A percentile compares a stretch with the other conserved stretches of the same genome.
Evolutionary conservation across 352 stramenopile genomes (phyloP).

Genomic region (Phytophthora citricola): DNA sequence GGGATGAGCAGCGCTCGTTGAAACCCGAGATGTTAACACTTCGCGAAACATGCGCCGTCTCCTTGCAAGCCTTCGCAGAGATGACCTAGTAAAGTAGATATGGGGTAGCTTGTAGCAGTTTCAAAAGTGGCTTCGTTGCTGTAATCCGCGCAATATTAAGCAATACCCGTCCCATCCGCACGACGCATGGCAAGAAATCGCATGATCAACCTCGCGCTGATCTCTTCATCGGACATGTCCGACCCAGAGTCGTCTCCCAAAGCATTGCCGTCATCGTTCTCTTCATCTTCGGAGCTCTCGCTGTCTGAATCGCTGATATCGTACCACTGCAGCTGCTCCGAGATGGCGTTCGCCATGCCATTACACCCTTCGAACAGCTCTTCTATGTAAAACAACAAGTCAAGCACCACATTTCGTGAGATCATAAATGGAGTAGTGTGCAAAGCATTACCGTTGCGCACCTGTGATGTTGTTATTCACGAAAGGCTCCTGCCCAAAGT

Average conservation of each 20-base stretch:
- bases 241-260: constrained; percentile 23
- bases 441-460: constrained; percentile 7
- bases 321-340: constrained; percentile 63
- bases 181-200: constrained; percentile 35
- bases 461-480: constrained; percentile 32
- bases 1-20: too few relatives aligned
- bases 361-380: constrained; percentile 39
- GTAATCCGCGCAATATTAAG: background rate
- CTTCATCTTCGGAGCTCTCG: constrained; percentile 37
- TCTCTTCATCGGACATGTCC: constrained; percentile 37
- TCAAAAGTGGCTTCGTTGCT: too few relatives aligned
- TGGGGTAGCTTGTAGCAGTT: too few relatives aligned
- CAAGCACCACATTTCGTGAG: background rate
- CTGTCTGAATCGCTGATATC: constrained; percentile 52
- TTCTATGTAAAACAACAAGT: constrained; percentile 16
- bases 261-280: constrained; percentile 14
- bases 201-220: constrained; percentile 37
- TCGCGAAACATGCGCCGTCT: too few relatives aligned
- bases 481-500: constrained; percentile 87
- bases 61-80: too few relatives aligned
- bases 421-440: background rate
- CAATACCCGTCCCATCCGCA: constrained; percentile 25
- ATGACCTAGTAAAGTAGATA: too few relatives aligned
- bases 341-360: constrained; percentile 27
- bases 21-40: too few relatives aligned